A percentile compares a stretch with the other conserved stretches of the same genome.
Conservation (phyloP, 352 stramenopile genomes). For the Phytophthora crassamura region DNA sequence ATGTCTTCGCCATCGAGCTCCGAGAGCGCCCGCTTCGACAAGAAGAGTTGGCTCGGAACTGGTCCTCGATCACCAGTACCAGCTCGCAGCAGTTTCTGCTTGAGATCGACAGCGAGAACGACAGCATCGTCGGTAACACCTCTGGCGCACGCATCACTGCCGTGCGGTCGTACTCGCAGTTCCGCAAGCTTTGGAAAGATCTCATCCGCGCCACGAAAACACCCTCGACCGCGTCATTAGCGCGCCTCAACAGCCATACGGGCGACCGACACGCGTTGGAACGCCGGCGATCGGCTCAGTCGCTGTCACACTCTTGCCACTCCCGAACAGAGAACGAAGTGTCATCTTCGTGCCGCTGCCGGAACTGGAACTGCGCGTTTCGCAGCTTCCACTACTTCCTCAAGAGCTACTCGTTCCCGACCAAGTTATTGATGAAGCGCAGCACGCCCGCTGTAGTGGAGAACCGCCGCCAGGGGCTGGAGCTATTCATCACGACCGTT, state of each 20-base stretch:
- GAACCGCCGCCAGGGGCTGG: conserved; percentile 49
- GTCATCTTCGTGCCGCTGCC: conserved; percentile 46
- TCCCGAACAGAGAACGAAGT: conserved; percentile 8
- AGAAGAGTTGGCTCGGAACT: conserved; percentile 36
- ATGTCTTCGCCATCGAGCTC: conserved; percentile 58
- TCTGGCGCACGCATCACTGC: conserved; percentile 31
- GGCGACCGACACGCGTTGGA: background rate
- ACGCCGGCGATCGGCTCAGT: conserved; percentile 1
- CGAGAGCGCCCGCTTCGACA: conserved; percentile 36
- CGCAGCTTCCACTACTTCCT: conserved; percentile 51
- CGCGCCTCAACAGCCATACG: conserved; percentile 13
- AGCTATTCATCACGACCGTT: conserved; percentile 56
- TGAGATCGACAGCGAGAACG: conserved; percentile 22
- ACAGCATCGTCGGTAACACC: conserved; percentile 15
- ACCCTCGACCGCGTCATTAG: conserved; percentile 28
- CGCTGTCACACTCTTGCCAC: conserved; percentile 27
- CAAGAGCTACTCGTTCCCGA: conserved; percentile 62
- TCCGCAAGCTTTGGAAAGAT: conserved; percentile 64
- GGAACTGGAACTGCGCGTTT: conserved; percentile 60
- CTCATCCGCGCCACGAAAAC: conserved; percentile 53
- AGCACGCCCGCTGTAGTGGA: conserved; percentile 44
- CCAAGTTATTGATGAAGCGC: conserved; percentile 58
- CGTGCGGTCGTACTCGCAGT: conserved; percentile 66
- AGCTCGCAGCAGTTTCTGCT: conserved; percentile 34
- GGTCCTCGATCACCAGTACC: conserved; percentile 37